Percentiles rank a stretch among this genome's conserved stretches.
phyloP scores from a whole-genome alignment of 1,284 basidiomycete genomes.

The Volvariella volvacea region DNA sequence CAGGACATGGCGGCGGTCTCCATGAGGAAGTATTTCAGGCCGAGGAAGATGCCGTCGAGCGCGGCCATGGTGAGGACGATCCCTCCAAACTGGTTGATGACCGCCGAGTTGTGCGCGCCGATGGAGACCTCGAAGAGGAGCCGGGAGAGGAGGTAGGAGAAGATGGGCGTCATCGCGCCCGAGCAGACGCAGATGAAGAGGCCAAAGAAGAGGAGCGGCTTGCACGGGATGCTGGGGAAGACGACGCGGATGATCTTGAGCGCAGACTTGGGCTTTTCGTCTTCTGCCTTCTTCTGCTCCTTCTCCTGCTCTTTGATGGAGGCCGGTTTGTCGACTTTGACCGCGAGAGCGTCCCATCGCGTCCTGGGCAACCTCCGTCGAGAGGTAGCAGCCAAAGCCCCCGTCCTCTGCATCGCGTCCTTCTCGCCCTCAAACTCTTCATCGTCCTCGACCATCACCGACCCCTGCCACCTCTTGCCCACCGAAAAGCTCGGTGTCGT shows the following conservation, averaged over 20 bases:
- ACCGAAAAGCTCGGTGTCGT: conserved; percentile 37
- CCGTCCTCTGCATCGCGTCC: conserved; percentile 30
- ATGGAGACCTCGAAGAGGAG: conserved; percentile 77
- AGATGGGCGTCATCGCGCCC: conserved; percentile 85
- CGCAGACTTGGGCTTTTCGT: conserved; percentile 30
- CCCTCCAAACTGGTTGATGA: conserved; percentile 64
- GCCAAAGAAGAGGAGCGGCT: conserved; percentile 64
- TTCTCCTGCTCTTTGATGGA: conserved; percentile 2
- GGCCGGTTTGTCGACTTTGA: conserved; percentile 23
- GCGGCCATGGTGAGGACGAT: conserved; percentile 71
- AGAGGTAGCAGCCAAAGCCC: conserved; percentile 20
- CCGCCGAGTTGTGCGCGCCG: conserved; percentile 53
- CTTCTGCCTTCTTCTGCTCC: conserved; percentile 12
- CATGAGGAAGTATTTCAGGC: conserved; percentile 72
- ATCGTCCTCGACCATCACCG: conserved; percentile 17
- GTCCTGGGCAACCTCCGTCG: conserved; percentile 20
- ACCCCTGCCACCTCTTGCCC: conserved; percentile 10
- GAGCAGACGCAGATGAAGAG: conserved; percentile 59
- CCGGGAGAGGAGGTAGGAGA: conserved; percentile 83
- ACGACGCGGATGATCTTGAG: conserved; percentile 46
- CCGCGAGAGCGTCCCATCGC: conserved; percentile 22
- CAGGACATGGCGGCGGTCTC: conserved; percentile 73
- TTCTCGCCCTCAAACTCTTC: conserved; percentile 39
- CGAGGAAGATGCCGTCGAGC: conserved; percentile 69
- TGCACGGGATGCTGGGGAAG: conserved; percentile 73